Base-by-base conservation (phyloP, 78 protist species). In the Protostelium mycophagum region DNA sequence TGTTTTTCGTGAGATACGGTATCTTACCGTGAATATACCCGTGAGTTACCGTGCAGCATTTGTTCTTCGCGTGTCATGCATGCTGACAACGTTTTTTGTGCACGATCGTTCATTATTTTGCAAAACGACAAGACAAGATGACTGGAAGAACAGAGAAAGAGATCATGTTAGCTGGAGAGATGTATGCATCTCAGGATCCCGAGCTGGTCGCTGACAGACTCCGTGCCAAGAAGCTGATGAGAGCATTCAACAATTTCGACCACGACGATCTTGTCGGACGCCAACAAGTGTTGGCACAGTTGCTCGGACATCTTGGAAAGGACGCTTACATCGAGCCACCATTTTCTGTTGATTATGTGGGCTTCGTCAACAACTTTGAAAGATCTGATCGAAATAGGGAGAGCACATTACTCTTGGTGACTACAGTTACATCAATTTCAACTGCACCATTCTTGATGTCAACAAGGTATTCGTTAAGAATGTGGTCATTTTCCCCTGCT, bases 281-380 rank as follows among this genome's bases (percentile, higher is more conserved):
- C 37, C 85, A 28, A 0, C 10, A 35, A 31, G 34, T 90, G 0
- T 34, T 85, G n/a, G 63, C 83, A 35, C 38, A 88, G 28, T 1
- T 92, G 31, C 36, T 92, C 1, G 91, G 91, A 23, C 51, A 38
- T 16, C 38, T 29, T 63, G 91, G 85, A 34, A 31, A 89, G 1
- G 36, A 83, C 25, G 1, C 84, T 9, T 37, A 34, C 86, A 0
- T 92, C 0, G 95, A 93, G 29, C 90, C 97, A 36, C 86, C 93
- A 0, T 93, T 95, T 29, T 37, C 83, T 34, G 90, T 91, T 23
- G 97, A 96, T 63, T 94, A 92, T 84, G 97, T 63, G 36, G 31
- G 88, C 92, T 87, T 92, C 94, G 10, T 34, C 63, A 34, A 73
- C 85, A n/a, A 89, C 89, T 35, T 87, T 16, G 86, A 51, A 35